Percentiles rank a stretch among this genome's conserved stretches.
Evolutionary conservation across 306 rosid genomes (phyloP).

Genomic region (Quercus rubra): DNA sequence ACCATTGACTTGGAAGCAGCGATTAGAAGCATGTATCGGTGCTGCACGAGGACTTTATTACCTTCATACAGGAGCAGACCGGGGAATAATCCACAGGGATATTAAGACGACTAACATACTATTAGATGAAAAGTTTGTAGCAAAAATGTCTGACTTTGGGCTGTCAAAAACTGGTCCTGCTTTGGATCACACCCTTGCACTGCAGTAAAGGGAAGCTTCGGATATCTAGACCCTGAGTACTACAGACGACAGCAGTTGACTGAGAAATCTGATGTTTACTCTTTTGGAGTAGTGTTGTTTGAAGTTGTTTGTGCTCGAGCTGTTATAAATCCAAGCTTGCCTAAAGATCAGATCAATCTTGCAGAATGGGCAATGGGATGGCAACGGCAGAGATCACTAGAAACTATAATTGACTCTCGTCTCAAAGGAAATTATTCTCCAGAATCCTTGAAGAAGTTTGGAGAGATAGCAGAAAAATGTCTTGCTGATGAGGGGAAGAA

Average conservation of each 20-base stretch:
- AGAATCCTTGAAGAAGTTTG: slow-evolving; percentile 67
- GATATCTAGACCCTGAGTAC: slow-evolving; percentile 94
- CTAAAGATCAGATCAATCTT: slow-evolving; percentile 89
- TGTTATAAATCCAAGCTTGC: slow-evolving; percentile 87
- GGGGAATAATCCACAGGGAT: slow-evolving; percentile 94
- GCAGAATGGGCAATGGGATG: slow-evolving; percentile 98
- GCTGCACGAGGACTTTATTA: slow-evolving; percentile 96
- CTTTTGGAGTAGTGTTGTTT: slow-evolving; percentile 85
- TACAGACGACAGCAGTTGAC: slow-evolving; percentile 88
- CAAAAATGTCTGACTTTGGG: slow-evolving; percentile 94
- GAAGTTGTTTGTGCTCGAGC: slow-evolving; percentile 93
- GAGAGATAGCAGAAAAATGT: slow-evolving; percentile 91
- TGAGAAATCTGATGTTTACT: slow-evolving; percentile 93
- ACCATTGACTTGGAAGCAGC: slow-evolving; percentile 78
- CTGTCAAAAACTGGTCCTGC: slow-evolving; percentile 92
- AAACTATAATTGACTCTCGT: slow-evolving; percentile 55
- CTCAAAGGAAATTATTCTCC: slow-evolving; percentile 59
- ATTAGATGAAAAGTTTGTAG: slow-evolving; percentile 75
- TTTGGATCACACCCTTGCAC: slow-evolving; percentile 88
- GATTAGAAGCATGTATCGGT: slow-evolving; percentile 86
- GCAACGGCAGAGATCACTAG: slow-evolving; percentile 68
- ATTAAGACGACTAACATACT: slow-evolving; percentile 93
- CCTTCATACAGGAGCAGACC: slow-evolving; percentile 90
- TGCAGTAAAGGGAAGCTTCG: slow-evolving; percentile 97
- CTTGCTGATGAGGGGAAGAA: slow-evolving; percentile 87